These are phyloP conservation scores for Calendula officinalis DNA, from an alignment of 129 eudicot species.

Conservation along the genomic window DNA sequence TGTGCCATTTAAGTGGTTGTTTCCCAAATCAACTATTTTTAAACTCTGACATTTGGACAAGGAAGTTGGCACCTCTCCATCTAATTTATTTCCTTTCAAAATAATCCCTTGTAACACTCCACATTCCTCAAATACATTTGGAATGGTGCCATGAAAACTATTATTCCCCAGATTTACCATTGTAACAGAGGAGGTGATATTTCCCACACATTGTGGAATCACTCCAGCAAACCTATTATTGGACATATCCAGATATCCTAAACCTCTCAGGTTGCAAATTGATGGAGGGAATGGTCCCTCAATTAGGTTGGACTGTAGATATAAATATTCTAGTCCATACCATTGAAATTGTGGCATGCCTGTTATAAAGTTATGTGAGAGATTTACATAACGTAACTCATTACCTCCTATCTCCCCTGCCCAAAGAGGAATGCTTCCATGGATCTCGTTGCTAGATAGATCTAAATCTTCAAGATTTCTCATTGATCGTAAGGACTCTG, in stretches of 20 bases:
- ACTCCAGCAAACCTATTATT: conserved; percentile 26
- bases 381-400: neutral
- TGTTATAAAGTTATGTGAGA: conserved; percentile 34
- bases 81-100: conserved; percentile 30
- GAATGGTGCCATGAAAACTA: conserved; percentile 32
- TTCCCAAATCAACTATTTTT: conserved; percentile 31
- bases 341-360: conserved; percentile 1
- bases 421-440: conserved; percentile 13
- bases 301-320: conserved; percentile 19
- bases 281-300: conserved; percentile 31
- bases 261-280: conserved; percentile 21
- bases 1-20: conserved; percentile 31
- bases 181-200: neutral
- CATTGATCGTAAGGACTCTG: neutral
- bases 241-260: conserved; percentile 24
- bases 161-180: conserved; percentile 27
- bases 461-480: neutral
- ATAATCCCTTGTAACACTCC: conserved; percentile 7
- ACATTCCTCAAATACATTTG: conserved; percentile 7
- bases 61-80: conserved; percentile 38
- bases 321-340: neutral
- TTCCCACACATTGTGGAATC: conserved; percentile 29
- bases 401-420: conserved; percentile 4
- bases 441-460: neutral
- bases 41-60: conserved; percentile 25